Evolutionary conservation across 2,329 filamentous ascomycete genomes (phyloP).

Genomic region (Zasmidium citrigriseum): DNA sequence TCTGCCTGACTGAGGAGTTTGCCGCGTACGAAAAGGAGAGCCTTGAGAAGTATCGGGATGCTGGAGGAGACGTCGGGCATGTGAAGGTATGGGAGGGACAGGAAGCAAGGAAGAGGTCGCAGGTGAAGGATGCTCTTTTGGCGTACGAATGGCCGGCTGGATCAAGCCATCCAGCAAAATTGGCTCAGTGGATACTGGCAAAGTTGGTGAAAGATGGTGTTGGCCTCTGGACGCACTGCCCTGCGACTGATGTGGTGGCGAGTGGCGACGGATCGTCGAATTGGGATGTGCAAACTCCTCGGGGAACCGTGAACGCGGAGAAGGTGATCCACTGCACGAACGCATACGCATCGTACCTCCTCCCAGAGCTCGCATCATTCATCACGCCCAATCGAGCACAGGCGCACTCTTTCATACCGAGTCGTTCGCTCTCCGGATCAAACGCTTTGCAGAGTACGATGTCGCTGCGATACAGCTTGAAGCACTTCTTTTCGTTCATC

Average conservation of each 20-base stretch:
- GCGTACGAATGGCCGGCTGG: slow-evolving; percentile 56
- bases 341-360: slow-evolving; percentile 40
- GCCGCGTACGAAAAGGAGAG: slow-evolving; percentile 46
- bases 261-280: slow-evolving; percentile 7
- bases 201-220: slow-evolving; percentile 41
- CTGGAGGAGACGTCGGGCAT: slow-evolving; percentile 48
- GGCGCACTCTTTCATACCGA: slow-evolving; percentile 48
- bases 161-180: slow-evolving; percentile 52
- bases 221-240: slow-evolving; percentile 47
- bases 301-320: slow-evolving; percentile 34
- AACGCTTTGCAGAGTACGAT: slow-evolving; percentile 43
- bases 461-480: slow-evolving; percentile 48
- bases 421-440: slow-evolving; percentile 37
- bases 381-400: slow-evolving; percentile 49
- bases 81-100: slow-evolving; percentile 43
- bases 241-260: slow-evolving; percentile 31
- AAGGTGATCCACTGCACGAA: slow-evolving; percentile 45
- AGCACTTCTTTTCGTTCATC: slow-evolving; percentile 54
- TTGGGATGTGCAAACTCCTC: slow-evolving; percentile 40
- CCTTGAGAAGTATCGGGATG: slow-evolving; percentile 41
- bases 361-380: slow-evolving; percentile 39
- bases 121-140: slow-evolving; percentile 41
- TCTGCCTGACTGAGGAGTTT: slow-evolving; percentile 51
- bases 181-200: slow-evolving; percentile 50
- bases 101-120: slow-evolving; percentile 42